Base-by-base conservation (phyloP, 1,284 basidiomycete genomes). In the Malassezia globosa region DNA sequence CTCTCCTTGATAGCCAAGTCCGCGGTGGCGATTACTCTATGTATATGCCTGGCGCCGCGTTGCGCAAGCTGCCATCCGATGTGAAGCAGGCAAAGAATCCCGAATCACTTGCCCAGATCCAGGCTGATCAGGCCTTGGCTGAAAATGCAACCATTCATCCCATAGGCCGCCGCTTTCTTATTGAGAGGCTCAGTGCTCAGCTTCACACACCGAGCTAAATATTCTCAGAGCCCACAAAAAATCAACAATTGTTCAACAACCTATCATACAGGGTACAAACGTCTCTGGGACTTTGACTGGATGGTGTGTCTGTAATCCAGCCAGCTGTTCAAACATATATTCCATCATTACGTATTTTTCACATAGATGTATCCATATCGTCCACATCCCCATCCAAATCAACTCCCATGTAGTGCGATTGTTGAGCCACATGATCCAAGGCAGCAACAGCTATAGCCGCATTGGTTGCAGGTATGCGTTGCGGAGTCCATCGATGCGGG, bases 341-440 rank as follows among this genome's bases (percentile, higher is more conserved):
- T n/a, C n/a, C n/a, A n/a, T n/a, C n/a, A n/a, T n/a, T n/a, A n/a
- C n/a, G n/a, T n/a, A n/a, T n/a, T n/a, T n/a, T n/a, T n/a, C 37
- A 36, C 8, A 31, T 18, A 7, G 41, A 34, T 34, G 41, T 37
- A 36, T 64, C 62, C 10, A 64, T 39, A 42, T 64, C 62, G 26
- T 61, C 62, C n/a, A 62, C 47, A 21, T 62, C 62, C 3, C 46
- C 62, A 24, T 64, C 62, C 1, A 64, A 37, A 41, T 64, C 60
- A 2, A 50, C 49, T 7, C 55, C 50, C 23, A 55, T 49, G 35
- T 51, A 18, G 26, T 31, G 29, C 11, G n/a, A 18, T 22, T 16
- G 23, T 33, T 52, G 26, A 51, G 46, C n/a, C n/a, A n/a, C n/a
- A n/a, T n/a, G n/a, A n/a, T n/a, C n/a, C n/a, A n/a, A n/a, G n/a